Conservation (phyloP, 306 rosid species). For the Vachellia pachyceras region DNA sequence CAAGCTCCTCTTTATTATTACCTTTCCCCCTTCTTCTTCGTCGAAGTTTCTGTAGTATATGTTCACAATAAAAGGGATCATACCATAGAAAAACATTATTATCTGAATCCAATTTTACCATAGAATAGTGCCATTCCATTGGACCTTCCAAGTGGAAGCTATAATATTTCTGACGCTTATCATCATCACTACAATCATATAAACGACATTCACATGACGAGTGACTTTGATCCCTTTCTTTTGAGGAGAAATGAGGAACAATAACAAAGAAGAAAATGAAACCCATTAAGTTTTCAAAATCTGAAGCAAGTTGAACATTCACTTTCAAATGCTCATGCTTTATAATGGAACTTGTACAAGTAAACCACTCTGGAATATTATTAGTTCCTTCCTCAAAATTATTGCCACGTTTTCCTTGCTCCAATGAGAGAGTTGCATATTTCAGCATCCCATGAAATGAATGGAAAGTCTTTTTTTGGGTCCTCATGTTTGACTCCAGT, state of each 20-base stretch:
- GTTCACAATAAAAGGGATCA: neutral
- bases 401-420: neutral
- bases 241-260: neutral
- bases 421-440: neutral
- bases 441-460: neutral
- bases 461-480: neutral
- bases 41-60: neutral
- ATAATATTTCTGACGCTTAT: neutral
- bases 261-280: neutral
- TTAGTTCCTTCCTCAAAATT: neutral
- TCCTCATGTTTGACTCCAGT: neutral
- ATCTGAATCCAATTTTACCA: neutral
- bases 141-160: neutral
- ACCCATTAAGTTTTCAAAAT: neutral
- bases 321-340: neutral
- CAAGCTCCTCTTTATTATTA: neutral
- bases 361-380: neutral
- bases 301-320: neutral
- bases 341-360: neutral
- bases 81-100: neutral
- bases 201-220: rapidly evolving
- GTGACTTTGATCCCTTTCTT: neutral
- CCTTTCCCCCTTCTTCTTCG: too few relatives aligned
- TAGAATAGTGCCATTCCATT: neutral
- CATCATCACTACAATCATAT: neutral